phyloP scores from a whole-genome alignment of 805 yeast genomes.

The Saccharomycopsis sp. region DNA sequence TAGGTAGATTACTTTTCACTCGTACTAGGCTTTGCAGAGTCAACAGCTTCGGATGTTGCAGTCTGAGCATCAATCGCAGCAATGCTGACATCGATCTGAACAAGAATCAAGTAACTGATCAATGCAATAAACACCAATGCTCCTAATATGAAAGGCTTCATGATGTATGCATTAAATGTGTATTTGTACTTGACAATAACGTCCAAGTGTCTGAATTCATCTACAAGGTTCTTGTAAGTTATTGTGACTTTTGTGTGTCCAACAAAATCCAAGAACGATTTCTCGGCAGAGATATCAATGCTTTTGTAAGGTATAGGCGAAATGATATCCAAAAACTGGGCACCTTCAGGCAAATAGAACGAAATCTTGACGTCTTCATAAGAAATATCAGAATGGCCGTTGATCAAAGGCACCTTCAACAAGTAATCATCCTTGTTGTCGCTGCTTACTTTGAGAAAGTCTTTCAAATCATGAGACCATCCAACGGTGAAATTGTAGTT shows the following conservation, averaged over 20 bases:
- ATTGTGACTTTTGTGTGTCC: conserved; percentile 77
- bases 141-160: conserved; percentile 64
- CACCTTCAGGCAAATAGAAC: conserved; percentile 83
- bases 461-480: conserved; percentile 63
- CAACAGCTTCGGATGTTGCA: neutral
- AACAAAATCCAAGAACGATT: conserved; percentile 65
- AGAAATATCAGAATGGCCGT: conserved; percentile 62
- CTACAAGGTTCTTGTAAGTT: conserved; percentile 55
- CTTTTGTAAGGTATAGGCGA: conserved; percentile 43
- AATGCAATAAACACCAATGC: conserved; percentile 56
- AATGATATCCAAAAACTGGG: conserved; percentile 49
- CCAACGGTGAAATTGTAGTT: conserved; percentile 90
- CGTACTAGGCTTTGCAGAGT: neutral
- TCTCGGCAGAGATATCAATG: conserved; percentile 29
- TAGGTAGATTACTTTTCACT: neutral
- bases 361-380: conserved; percentile 57
- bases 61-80: conserved; percentile 22
- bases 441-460: conserved; percentile 41
- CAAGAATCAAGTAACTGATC: conserved; percentile 43
- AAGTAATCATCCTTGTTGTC: conserved; percentile 44
- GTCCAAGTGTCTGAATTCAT: conserved; percentile 52
- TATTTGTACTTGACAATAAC: conserved; percentile 60
- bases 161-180: conserved; percentile 43
- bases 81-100: conserved; percentile 39
- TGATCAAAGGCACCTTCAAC: conserved; percentile 62